These are phyloP conservation scores for Backusella sp. DNA, from an alignment of 192 early-diverging fungal genomes.

Conservation along the genomic window DNA sequence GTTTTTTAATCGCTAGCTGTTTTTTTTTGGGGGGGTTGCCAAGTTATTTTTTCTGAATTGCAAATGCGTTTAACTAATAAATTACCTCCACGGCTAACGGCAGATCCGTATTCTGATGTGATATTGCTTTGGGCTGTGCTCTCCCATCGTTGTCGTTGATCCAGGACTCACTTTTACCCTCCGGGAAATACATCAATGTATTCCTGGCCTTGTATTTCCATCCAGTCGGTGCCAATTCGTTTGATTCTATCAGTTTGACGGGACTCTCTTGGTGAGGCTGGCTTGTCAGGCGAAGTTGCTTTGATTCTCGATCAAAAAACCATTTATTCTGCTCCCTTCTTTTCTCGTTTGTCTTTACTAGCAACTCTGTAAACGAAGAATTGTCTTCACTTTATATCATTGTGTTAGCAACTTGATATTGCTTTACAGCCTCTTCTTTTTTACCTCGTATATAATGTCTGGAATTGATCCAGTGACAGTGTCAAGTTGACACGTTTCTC, in stretches of 20 bases:
- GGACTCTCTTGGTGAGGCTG: constrained; percentile 23
- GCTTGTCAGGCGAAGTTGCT: constrained; percentile 32
- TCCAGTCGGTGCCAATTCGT: constrained; percentile 16
- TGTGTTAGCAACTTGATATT: too few relatives aligned
- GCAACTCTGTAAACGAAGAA: constrained; percentile 66
- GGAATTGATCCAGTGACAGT: constrained; percentile 70
- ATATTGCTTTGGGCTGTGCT: constrained; percentile 59
- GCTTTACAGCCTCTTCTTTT: not conserved
- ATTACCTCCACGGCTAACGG: not conserved
- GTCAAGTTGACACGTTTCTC: constrained; percentile 39
- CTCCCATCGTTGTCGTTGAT: constrained; percentile 40
- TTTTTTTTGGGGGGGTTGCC: too few relatives aligned
- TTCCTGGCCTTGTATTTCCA: constrained; percentile 74
- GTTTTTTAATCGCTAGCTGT: not conserved
- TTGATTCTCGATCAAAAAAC: constrained; percentile 64
- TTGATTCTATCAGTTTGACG: constrained; percentile 22
- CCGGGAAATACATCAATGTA: constrained; percentile 72
- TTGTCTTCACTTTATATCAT: constrained; percentile 65
- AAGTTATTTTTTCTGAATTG: not conserved
- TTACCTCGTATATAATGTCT: constrained; percentile 61
- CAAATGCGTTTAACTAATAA: not conserved
- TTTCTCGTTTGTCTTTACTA: constrained; percentile 60
- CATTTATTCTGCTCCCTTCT: constrained; percentile 60
- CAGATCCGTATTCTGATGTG: constrained; percentile 61
- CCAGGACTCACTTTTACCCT: constrained; percentile 44